Base-by-base conservation (phyloP, 2,329 filamentous ascomycete species). In the Colletotrichum sojae region DNA sequence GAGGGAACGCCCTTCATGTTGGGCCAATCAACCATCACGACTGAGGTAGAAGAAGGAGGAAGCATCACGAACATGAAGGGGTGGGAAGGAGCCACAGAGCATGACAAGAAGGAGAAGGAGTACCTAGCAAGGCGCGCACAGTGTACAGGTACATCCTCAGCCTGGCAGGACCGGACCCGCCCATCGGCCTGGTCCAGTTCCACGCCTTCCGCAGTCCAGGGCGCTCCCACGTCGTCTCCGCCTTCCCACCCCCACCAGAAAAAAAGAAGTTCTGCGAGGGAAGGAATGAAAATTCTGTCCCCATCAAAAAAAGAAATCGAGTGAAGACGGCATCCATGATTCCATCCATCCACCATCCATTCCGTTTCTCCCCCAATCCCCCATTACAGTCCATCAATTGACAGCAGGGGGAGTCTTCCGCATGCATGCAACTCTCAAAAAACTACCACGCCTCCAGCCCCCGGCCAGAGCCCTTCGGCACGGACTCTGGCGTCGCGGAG, bases 401-500 rank as follows among this genome's bases (percentile, higher is more conserved):
- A 36, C 31, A 36, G 31, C 8, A 36, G 31, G 31, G 27, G 31
- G 31, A 10, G 10, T 10, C 31, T 36, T 36, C 31, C 9, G 31
- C 31, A 36, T 10, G 31, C 9, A 36, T 36, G 31, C 31, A 36
- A 36, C 31, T 36, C 8, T 36, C 31, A 10, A 36, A 31, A 31
- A 8, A 8, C 27, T 5, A 31, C 8, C 8, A 31, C 8, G 27
- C 27, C 27, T 31, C 9, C 52, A 16, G 62, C 62, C 49, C 49
- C 54, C 54, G 62, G 46, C 48, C 36, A 18, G 43, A 18, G 43
- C 36, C 36, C 55, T 16, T 20, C 56, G 51, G 56, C 63, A 54
- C 64, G 58, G 58, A 54, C 60, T 46, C 56, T 43, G 25, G 22
- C 46, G 46, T 25, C 22, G 60, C 65, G 59, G 65, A 64, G 25